Percentiles rank a stretch among this genome's conserved stretches.
Evolutionary conservation across 148 eudicot genomes (phyloP).

Genomic region (Nepenthes mirabilis): DNA sequence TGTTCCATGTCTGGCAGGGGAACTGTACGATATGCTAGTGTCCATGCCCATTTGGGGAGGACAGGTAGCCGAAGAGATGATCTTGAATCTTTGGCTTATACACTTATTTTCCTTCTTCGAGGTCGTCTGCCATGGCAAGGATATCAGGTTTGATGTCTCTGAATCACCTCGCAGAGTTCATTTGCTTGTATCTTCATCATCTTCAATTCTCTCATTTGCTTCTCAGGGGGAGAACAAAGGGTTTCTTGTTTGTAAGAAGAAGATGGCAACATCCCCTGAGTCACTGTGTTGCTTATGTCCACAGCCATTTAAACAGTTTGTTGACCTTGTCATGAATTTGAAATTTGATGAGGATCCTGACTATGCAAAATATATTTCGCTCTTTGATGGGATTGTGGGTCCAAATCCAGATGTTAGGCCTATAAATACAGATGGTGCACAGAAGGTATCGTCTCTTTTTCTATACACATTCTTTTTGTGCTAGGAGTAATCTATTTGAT

Average conservation of each 20-base stretch:
- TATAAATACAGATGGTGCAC: constrained; percentile 72
- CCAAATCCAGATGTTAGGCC: constrained; percentile 67
- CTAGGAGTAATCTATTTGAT: neutral
- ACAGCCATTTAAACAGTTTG: constrained; percentile 47
- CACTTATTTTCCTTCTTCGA: constrained; percentile 66
- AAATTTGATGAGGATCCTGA: constrained; percentile 76
- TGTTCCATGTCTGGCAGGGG: constrained; percentile 37
- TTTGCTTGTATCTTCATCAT: neutral
- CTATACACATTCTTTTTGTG: neutral
- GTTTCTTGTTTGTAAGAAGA: constrained; percentile 81
- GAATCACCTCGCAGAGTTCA: neutral
- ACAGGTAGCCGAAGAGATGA: constrained; percentile 76
- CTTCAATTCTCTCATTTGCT: constrained; percentile 5
- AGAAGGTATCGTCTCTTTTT: constrained; percentile 36
- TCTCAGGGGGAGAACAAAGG: constrained; percentile 71
- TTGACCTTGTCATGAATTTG: constrained; percentile 63
- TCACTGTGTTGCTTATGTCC: constrained; percentile 53
- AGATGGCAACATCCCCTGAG: constrained; percentile 79
- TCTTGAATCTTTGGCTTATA: constrained; percentile 81
- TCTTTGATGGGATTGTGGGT: constrained; percentile 68
- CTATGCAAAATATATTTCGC: constrained; percentile 63
- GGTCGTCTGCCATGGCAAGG: constrained; percentile 93
- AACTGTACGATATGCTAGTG: constrained; percentile 85
- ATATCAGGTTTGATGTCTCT: constrained; percentile 34
- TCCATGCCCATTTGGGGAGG: constrained; percentile 85